Base-by-base conservation (phyloP, 2,329 filamentous ascomycete species). In the Pseudogymnoascus verrucosus region DNA sequence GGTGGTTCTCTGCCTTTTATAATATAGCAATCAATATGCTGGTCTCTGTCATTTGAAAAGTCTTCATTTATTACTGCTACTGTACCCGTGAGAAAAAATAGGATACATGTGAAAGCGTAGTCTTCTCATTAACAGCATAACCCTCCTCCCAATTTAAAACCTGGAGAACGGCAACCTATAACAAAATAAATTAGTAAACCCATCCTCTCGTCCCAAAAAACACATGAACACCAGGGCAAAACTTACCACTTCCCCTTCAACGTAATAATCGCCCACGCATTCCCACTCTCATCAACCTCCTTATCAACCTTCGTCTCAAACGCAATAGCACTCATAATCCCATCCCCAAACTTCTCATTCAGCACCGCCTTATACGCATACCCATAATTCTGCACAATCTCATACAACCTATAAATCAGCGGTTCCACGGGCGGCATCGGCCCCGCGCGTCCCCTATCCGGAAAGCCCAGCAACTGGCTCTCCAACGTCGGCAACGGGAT, bases 351-450 rank as follows among this genome's bases (percentile, higher is more conserved):
- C 81, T 97, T 97, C 83, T 98, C 93, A 70, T 98, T 97, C 76
- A 97, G 75, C 4, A 98, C 84, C 0, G 92, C 93, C 82, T 97
- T 97, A 78, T 96, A 97, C 0, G 93, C 90, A 75, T 96, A 96
- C 1, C 93, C 93, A 72, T 97, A 97, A 76, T 96, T 98, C 79
- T 97, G 93, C 66, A 98, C 88, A 73, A 97, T 89, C 81, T 98
- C 93, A 75, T 91, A 97, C 65, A 97, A 76, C 2, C 93, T 82
- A 76, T 98, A 98, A 73, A 97, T 93, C 69, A 96, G 77, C 4
- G 91, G 91, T 74, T 96, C 91, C 65, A 84, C 87, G 0, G 90
- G 90, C 0, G 90, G 91, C 90, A 95, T 93, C 64, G 91, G 89
- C 1, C 91, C 85, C 0, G 87, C 84, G 62, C 86, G 82, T 36